Evolutionary conservation across 768 basidiomycete genomes (phyloP).

Genomic region (Hygrocybe coccinea): DNA sequence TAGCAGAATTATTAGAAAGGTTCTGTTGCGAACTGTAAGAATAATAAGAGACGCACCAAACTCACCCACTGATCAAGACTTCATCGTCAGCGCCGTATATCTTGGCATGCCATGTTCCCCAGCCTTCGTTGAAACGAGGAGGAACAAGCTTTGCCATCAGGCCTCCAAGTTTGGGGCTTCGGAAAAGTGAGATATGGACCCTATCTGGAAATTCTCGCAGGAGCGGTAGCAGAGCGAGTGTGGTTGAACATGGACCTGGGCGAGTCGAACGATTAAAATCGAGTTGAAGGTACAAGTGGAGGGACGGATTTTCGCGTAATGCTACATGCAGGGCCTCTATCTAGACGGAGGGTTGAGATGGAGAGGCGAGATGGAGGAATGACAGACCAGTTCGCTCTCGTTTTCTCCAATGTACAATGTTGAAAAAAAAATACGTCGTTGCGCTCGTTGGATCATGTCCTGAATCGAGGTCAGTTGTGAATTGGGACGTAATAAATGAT

Average conservation of each 20-base stretch:
- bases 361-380: neutral
- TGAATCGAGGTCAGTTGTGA: slow-evolving; percentile 25
- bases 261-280: slow-evolving; percentile 80
- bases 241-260: slow-evolving; percentile 64
- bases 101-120: slow-evolving; percentile 98
- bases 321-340: slow-evolving; percentile 60
- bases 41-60: slow-evolving; percentile 10
- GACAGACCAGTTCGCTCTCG: slow-evolving; percentile 72
- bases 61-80: slow-evolving; percentile 87
- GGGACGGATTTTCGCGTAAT: slow-evolving; percentile 51
- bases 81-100: slow-evolving; percentile 92
- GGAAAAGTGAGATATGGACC: slow-evolving; percentile 76
- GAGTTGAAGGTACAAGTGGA: slow-evolving; percentile 68
- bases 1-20: neutral
- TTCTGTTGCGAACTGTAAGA: neutral
- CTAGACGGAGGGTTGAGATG: slow-evolving; percentile 37
- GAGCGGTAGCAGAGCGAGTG: slow-evolving; percentile 65
- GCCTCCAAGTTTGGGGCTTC: slow-evolving; percentile 80
- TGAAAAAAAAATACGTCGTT: slow-evolving; percentile 79
- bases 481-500: neutral
- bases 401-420: slow-evolving; percentile 82
- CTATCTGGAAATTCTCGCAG: slow-evolving; percentile 65
- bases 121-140: slow-evolving; percentile 93
- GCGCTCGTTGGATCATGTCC: slow-evolving; percentile 76
- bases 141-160: slow-evolving; percentile 75